These are phyloP conservation scores for Chalciporus chontae DNA, from an alignment of 768 basidiomycete genomes.

Conservation along the genomic window DNA sequence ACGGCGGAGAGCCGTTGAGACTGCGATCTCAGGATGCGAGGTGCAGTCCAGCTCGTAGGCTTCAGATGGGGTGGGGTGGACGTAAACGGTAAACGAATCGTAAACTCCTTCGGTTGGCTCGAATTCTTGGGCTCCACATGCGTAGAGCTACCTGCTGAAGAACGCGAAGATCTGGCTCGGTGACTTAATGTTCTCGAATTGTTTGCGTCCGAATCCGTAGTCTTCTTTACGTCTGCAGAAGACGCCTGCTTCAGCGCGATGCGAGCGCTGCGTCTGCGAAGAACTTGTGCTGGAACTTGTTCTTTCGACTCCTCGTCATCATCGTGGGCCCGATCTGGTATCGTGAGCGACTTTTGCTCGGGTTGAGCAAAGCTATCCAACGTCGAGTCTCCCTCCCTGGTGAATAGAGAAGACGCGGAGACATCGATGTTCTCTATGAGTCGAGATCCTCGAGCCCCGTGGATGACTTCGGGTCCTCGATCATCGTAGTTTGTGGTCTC, in stretches of 20 bases:
- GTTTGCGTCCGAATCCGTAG: neutral
- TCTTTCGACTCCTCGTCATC: neutral
- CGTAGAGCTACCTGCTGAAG: neutral
- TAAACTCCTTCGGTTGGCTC: constrained; percentile 11
- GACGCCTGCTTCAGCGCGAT: constrained; percentile 14
- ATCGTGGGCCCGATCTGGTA: neutral
- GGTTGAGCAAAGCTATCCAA: neutral
- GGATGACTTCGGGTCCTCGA: neutral
- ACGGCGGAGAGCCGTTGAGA: constrained; percentile 16
- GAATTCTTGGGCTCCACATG: neutral
- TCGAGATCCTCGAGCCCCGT: constrained; percentile 11
- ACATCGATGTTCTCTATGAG: constrained; percentile 27
- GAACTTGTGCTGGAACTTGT: neutral
- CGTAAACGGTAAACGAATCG: constrained; percentile 24
- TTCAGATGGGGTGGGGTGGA: constrained; percentile 15
- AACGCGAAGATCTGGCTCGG: constrained; percentile 7
- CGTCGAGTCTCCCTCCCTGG: neutral
- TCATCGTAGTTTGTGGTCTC: neutral
- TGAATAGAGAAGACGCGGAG: constrained; percentile 24
- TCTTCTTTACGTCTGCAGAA: constrained; percentile 1
- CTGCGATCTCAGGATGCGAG: constrained; percentile 25
- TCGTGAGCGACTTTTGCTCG: neutral
- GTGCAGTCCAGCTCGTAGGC: neutral
- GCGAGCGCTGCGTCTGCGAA: constrained; percentile 24
- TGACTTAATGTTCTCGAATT: constrained; percentile 12